phyloP scores from a whole-genome alignment of 148 eudicot species.

The Cornus florida region DNA sequence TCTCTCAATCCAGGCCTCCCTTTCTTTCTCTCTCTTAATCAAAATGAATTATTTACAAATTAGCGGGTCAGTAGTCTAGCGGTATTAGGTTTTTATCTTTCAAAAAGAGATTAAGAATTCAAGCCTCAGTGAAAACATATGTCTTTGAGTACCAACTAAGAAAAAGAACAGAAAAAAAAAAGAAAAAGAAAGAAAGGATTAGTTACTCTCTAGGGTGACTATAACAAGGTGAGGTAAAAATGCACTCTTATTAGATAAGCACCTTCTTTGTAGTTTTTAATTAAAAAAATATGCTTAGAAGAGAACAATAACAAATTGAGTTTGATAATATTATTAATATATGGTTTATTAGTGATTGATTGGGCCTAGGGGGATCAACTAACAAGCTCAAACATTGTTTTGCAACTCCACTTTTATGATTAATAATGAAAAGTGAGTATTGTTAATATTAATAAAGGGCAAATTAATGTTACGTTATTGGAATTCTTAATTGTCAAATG shows the following conservation, averaged over 20 bases:
- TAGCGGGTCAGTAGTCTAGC: too few species aligned
- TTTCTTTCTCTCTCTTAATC: too few species aligned
- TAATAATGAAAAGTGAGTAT: background rate
- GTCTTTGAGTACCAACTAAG: too few species aligned
- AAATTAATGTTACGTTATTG: background rate
- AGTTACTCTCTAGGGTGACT: background rate
- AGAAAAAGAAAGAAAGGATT: too few species aligned
- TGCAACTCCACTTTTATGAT: background rate
- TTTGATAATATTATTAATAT: background rate
- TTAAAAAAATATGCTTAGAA: background rate
- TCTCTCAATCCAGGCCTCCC: too few species aligned
- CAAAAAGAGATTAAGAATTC: too few species aligned
- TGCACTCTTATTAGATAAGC: conserved; percentile 18
- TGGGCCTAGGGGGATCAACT: background rate
- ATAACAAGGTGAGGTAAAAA: background rate
- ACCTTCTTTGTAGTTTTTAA: background rate
- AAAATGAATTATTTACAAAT: background rate
- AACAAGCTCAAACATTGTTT: background rate
- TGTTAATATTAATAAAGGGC: background rate
- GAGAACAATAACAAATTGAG: background rate
- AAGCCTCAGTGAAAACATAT: too few species aligned
- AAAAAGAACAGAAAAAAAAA: too few species aligned
- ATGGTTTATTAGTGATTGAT: background rate
- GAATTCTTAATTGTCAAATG: background rate
- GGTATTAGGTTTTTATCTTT: too few species aligned